Percentiles rank a stretch among this genome's conserved stretches.
Evolutionary conservation across 345 rosid genomes (phyloP).

Genomic region (Corchorus capsularis): DNA sequence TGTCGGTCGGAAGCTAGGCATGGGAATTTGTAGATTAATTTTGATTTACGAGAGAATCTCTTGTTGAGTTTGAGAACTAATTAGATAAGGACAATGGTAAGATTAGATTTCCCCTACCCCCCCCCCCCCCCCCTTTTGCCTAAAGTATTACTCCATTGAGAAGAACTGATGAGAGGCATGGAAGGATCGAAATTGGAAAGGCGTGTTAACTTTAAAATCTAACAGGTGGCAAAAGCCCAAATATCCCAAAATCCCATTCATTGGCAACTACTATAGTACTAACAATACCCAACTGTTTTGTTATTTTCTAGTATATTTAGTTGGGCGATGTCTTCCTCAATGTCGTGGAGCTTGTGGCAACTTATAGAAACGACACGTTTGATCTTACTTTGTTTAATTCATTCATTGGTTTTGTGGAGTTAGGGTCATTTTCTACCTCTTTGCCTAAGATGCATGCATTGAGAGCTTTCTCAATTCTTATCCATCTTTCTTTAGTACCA

Average conservation of each 20-base stretch:
- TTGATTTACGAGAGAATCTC: not conserved
- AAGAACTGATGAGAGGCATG: too few relatives aligned
- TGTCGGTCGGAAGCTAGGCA: not conserved
- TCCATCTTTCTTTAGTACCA: not conserved
- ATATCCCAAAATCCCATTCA: not conserved
- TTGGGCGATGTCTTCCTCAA: not conserved
- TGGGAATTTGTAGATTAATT: constrained; percentile 1
- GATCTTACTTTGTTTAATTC: not conserved
- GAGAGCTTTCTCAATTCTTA: not conserved
- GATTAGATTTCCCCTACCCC: not conserved
- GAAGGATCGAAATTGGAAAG: not conserved
- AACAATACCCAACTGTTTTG: too few relatives aligned
- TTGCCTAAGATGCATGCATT: not conserved
- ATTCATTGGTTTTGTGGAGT: not conserved
- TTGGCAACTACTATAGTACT: not conserved
- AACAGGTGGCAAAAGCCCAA: constrained; percentile 8
- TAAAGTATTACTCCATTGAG: not conserved
- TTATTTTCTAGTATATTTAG: not conserved
- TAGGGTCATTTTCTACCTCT: not conserved
- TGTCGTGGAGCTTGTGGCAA: not conserved
- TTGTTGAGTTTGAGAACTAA: not conserved
- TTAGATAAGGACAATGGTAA: not conserved
- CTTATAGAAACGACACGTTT: not conserved
- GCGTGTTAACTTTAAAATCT: constrained; percentile 16
- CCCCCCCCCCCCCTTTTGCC: not conserved